Conservation (phyloP, 2,329 filamentous ascomycete genomes). For the Cytospora leucostoma region DNA sequence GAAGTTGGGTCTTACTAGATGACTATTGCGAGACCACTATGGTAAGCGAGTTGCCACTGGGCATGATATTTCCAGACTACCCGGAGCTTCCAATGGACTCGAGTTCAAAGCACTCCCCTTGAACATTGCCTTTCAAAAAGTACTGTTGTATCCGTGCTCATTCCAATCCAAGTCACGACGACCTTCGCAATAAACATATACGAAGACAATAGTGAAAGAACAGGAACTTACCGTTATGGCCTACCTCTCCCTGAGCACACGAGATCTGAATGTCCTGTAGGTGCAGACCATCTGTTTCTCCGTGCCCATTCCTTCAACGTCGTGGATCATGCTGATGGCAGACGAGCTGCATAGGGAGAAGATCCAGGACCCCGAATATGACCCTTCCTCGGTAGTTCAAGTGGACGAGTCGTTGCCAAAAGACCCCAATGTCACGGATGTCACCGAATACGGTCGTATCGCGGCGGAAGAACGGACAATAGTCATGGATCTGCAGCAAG, state of each 20-base stretch:
- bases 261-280: conserved; percentile 60
- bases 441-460: conserved; percentile 52
- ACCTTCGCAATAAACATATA: neutral
- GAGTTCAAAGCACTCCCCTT: neutral
- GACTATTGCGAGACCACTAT: conserved; percentile 7
- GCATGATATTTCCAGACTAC: neutral
- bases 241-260: conserved; percentile 51
- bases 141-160: neutral
- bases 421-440: conserved; percentile 59
- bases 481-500: conserved; percentile 54
- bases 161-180: neutral
- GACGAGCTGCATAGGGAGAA: conserved; percentile 45
- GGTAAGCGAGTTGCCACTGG: neutral
- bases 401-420: conserved; percentile 57
- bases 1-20: conserved; percentile 4
- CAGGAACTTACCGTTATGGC: conserved; percentile 45
- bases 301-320: neutral
- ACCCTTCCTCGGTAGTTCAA: conserved; percentile 55
- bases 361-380: conserved; percentile 66
- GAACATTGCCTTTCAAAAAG: neutral
- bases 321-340: conserved; percentile 2
- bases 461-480: conserved; percentile 54
- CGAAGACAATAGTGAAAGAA: neutral
- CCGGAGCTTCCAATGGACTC: neutral
- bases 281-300: neutral